Evolutionary conservation across 2,329 filamentous ascomycete species (phyloP), one percentile per base, ranked within the genome.

Genomic region (Nigrospora oryzae): DNA sequence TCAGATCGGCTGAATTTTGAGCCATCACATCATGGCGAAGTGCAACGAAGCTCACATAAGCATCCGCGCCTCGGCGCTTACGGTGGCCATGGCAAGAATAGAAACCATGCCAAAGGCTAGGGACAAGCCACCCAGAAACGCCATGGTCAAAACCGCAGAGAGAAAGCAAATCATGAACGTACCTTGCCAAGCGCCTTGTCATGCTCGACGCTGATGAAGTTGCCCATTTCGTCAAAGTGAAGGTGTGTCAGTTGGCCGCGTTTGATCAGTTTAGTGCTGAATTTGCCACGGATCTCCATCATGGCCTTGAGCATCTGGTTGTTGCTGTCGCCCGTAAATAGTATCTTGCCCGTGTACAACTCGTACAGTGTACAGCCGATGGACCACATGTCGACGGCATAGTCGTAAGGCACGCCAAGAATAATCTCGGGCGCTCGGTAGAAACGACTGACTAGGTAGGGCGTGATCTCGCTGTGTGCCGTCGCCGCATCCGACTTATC

Each of bases 351-450:
- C 0, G 93, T 97, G 69, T 95, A 97, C 36, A 98, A 74, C 67
- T 98, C 93, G 64, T 95, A 98, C 30, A 97, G 74, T 0, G 93
- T 98, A 67, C 93, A 98, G 34, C 93, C 94, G 53, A 97, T 89
- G 8, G 91, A 94, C 93, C 93, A 98, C 74, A 95, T 87, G 63
- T 98, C 93, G 52, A 97, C 88, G 8, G 86, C 84, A 61, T 91
- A 94, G 61, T 95, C 89, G 63, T 95, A 95, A 11, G 86, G 85
- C 71, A 96, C 90, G n/a, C 93, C 93, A 4, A 98, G 76, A 49
- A 98, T 95, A 60, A 98, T 89, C 68, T 98, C 93, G 2, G 94
- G 93, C 4, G 93, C 93, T 49, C 93, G 85, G 63, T 98, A 98
- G 67, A 97, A 98, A 45, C 94, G 84, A 69, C 89, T 96, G 59